phyloP scores from a whole-genome alignment of 164 flowering plant species.

The Euptelea pleiosperma region DNA sequence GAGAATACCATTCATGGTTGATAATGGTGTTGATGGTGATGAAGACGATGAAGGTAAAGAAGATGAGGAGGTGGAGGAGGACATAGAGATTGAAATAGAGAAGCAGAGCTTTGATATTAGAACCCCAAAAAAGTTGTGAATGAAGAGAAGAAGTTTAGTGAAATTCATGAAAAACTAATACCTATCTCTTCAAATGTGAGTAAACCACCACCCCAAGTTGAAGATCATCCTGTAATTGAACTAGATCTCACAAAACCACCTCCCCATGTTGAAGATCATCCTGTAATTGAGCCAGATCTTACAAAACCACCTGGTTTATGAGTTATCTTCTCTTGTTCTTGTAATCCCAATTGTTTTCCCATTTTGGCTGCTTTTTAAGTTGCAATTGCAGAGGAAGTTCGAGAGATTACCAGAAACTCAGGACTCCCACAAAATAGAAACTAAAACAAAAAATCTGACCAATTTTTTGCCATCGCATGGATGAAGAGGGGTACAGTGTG shows the following conservation, averaged over 20 bases:
- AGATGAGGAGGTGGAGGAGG: constrained; percentile 23
- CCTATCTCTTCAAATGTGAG: constrained; percentile 29
- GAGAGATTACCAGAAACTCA: constrained; percentile 15
- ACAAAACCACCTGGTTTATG: constrained; percentile 16
- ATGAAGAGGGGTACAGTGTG: no score
- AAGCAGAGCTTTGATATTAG: constrained; percentile 37
- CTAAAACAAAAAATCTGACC: no score
- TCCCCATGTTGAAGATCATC: neutral
- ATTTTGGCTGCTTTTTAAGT: neutral
- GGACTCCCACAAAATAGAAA: no score
- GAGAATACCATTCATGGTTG: constrained; percentile 15
- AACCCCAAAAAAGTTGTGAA: constrained; percentile 14
- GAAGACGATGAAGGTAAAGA: constrained; percentile 17
- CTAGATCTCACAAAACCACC: no score
- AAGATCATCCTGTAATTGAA: neutral
- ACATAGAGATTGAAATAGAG: constrained; percentile 26
- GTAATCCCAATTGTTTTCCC: no score
- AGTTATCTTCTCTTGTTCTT: no score
- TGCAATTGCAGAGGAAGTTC: constrained; percentile 28
- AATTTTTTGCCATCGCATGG: no score
- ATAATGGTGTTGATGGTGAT: constrained; percentile 18
- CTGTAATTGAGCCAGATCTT: constrained; percentile 14
- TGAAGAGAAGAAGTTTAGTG: constrained; percentile 37
- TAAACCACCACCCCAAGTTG: constrained; percentile 8
- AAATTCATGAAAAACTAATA: constrained; percentile 19